Evolutionary conservation across 768 basidiomycete species (phyloP), one percentile per base, ranked within the genome.

Genomic region (Kwoniella sp.): DNA sequence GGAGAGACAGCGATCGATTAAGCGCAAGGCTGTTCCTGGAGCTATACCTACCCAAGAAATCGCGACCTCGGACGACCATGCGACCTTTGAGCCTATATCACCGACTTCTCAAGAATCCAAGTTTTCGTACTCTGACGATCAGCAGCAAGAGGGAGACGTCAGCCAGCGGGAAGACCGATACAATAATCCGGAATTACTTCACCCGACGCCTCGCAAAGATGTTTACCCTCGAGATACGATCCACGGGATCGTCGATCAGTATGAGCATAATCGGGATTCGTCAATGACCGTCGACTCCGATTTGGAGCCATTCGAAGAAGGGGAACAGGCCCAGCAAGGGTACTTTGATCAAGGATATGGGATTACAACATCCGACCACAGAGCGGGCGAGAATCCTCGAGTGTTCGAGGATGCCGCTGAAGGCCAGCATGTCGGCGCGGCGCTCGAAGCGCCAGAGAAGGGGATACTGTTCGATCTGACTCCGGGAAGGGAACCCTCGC

Each of bases 401-500:
- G 47, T n/a, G 29, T 57, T 37, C 9, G 63, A 55, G 8, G 58
- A 45, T 60, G 11, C 1, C 22, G 47, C 3, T 45, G 58, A 37
- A 38, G 50, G 26, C 51, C 4, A 9, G 15, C 28, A 34, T 25
- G 30, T 1, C 31, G 41, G 12, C 17, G 25, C 2, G 45, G 20
- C 41, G 4, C 62, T 75, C 15, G 61, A 71, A 28, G 72, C 77
- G n/a, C 76, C 77, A 22, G 65, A 61, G 25, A 66, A 62, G 9
- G 52, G 60, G 3, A 38, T 61, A 55, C 30, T 76, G 7, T 77
- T 74, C 34, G 75, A 79, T 61, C 48, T 81, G 50, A 76, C 73
- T 11, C 76, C 78, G 37, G 76, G 75, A 5, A 65, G 79, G 41
- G 78, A 79, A 66, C 79, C 79, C 28, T 71, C 68, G 62, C 79